A percentile compares a stretch with the other conserved stretches of the same genome.
phyloP scores from a whole-genome alignment of 331 rosid genomes.

The Rhamnella rubrinervis region DNA sequence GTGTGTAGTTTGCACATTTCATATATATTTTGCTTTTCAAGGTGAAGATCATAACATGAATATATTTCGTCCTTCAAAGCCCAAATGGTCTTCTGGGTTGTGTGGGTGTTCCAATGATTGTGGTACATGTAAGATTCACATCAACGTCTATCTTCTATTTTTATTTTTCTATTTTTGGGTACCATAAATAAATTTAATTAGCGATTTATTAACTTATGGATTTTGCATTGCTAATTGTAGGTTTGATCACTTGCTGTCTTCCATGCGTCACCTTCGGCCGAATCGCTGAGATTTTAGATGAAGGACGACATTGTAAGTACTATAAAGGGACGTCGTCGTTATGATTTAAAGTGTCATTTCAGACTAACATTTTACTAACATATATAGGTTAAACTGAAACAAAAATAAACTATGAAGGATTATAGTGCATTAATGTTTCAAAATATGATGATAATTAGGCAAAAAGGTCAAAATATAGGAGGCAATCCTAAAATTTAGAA shows the following conservation, averaged over 20 bases:
- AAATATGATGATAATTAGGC: no score
- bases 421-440: no score
- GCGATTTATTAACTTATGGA: no score
- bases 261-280: conserved; percentile 35
- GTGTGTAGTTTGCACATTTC: no score
- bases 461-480: no score
- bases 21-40: no score
- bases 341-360: no score
- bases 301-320: conserved; percentile 27
- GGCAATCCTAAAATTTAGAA: no score
- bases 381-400: no score
- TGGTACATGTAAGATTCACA: conserved; percentile 1
- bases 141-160: not conserved
- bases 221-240: conserved; percentile 1
- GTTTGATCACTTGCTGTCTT: conserved; percentile 22
- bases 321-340: not conserved
- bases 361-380: no score
- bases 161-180: no score
- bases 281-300: conserved; percentile 28
- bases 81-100: conserved; percentile 21
- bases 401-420: no score
- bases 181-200: not conserved
- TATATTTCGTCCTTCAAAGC: not conserved
- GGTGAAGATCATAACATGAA: conserved; percentile 3
- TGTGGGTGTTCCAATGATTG: conserved; percentile 18